These are phyloP conservation scores for Blastocladiella emersonii DNA, from an alignment of 371 early-diverging fungal genomes.

Conservation along the genomic window DNA sequence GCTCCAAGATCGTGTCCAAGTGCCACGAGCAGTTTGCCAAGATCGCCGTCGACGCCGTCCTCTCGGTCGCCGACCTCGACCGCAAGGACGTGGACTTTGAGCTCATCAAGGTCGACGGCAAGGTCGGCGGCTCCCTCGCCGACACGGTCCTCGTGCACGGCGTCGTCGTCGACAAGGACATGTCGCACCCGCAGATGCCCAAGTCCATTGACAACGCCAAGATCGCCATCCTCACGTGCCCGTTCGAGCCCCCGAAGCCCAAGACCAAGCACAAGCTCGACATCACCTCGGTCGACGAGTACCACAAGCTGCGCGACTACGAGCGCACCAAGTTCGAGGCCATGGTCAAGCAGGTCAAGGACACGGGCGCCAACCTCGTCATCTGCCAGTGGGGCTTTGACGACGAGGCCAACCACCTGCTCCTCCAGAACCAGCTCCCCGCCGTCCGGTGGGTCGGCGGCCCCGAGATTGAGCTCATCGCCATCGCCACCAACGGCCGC, in stretches of 20 bases:
- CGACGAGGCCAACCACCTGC: conserved; percentile 99
- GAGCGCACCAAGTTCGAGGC: conserved; percentile 91
- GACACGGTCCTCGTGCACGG: conserved; percentile 94
- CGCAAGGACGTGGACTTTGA: conserved; percentile 99
- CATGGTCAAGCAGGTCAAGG: conserved; percentile 96
- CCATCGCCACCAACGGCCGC: conserved; percentile 97
- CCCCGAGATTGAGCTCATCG: conserved; percentile 95
- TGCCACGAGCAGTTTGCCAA: conserved; percentile 92
- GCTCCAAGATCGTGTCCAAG: conserved; percentile 97
- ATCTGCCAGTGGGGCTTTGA: conserved; percentile 99
- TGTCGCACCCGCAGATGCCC: conserved; percentile 99
- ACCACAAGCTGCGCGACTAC: conserved; percentile 86
- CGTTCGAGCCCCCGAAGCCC: conserved; percentile 99
- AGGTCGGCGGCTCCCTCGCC: conserved; percentile 87
- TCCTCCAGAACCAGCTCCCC: conserved; percentile 95
- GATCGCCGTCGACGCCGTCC: conserved; percentile 96
- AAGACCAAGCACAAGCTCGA: conserved; percentile 99
- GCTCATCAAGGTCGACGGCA: conserved; percentile 97
- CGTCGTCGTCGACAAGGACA: conserved; percentile 98
- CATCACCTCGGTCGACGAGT: conserved; percentile 95
- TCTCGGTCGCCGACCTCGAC: conserved; percentile 94
- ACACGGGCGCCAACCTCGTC: conserved; percentile 93
- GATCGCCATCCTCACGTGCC: conserved; percentile 98
- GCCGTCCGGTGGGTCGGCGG: conserved; percentile 99
- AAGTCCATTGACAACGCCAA: conserved; percentile 90